Percentiles rank a stretch among this genome's conserved stretches.
Conservation (phyloP, 2,329 filamentous ascomycete species). For the Colletotrichum lindemuthianum region DNA sequence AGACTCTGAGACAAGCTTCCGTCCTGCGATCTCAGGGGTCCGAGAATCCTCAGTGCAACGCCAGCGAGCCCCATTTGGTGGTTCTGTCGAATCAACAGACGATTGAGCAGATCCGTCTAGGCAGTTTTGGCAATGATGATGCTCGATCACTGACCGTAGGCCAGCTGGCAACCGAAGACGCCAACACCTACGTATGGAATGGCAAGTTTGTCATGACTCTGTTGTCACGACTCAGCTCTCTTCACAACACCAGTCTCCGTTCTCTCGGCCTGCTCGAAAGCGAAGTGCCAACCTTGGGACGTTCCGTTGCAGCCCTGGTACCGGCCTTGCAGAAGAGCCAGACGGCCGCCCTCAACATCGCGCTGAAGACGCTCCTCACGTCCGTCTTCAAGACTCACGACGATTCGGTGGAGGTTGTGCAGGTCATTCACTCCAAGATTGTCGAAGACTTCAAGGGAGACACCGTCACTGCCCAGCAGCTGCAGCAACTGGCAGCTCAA, state of each 20-base stretch:
- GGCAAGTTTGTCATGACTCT: conserved; percentile 56
- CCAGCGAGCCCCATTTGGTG: conserved; percentile 50
- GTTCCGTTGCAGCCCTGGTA: conserved; percentile 62
- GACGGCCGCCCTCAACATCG: conserved; percentile 56
- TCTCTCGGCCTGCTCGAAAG: conserved; percentile 71
- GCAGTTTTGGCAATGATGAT: conserved; percentile 22
- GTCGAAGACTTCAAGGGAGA: conserved; percentile 1
- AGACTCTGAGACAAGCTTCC: conserved; percentile 63
- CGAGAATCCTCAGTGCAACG: conserved; percentile 7
- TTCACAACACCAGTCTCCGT: conserved; percentile 65
- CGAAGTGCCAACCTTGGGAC: conserved; percentile 71
- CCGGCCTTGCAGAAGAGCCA: conserved; percentile 61
- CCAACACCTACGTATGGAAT: conserved; percentile 46
- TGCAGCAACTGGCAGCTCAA: conserved; percentile 12
- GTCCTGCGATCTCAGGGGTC: conserved; percentile 50
- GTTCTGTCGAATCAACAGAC: conserved; percentile 61
- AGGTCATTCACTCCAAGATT: conserved; percentile 12
- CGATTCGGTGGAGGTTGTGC: conserved; percentile 31
- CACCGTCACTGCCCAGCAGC: neutral
- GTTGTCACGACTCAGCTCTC: conserved; percentile 62
- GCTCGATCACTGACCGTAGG: conserved; percentile 28
- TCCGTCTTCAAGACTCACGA: conserved; percentile 54
- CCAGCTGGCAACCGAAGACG: conserved; percentile 27
- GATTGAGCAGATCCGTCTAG: conserved; percentile 53
- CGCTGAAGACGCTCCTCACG: conserved; percentile 58